Base-by-base conservation (phyloP, 225 moss, liverwort and hornwort genomes). In the Asterella californica region DNA sequence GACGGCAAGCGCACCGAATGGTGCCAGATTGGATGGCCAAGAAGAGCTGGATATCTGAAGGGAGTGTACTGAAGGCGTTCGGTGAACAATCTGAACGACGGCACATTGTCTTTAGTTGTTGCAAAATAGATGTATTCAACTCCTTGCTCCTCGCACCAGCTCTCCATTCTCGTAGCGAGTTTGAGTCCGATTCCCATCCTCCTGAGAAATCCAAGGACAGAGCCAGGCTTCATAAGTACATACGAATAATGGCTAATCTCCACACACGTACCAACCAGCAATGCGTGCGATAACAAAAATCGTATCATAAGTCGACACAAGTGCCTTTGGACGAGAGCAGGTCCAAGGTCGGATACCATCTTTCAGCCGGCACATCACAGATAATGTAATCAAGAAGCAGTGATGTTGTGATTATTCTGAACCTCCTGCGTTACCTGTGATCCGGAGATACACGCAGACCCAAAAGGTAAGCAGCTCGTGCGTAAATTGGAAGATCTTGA, bases 91-190 rank as follows among this genome's bases (percentile, higher is more conserved):
- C 83, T 88, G 30, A 93, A 75, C 0, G 93, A 99, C 4, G 95
- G 84, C 46, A 87, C 90, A 64, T 99, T 99, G 70, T 79, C 89
- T 64, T 95, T 95, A 83, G 90, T 92, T 2, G 97, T 99, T 0
- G 92, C 93, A 76, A 93, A 91, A 38, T 99, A 99, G 0, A 93
- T 91, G 38, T 93, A 99, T 19, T 95, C 87, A 0, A 92, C 93
- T 12, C 86, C 89, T 72, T 99, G 85, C 0, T 85, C 75, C 57
- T 86, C 82, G 74, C 99, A 99, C 99, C 99, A 99, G 29, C 91
- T 89, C 76, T 99, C 99, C 99, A 99, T 99, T 45, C 81, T 84
- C 69, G 69, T 34, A 1, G 88, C 92, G 22, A 99, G 84, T 63
- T 88, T 95, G 52, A 83, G 78, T 14, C 92, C 99, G 82, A 99